phyloP scores from a whole-genome alignment of 1,284 basidiomycete species.

The Trametes pubescens region DNA sequence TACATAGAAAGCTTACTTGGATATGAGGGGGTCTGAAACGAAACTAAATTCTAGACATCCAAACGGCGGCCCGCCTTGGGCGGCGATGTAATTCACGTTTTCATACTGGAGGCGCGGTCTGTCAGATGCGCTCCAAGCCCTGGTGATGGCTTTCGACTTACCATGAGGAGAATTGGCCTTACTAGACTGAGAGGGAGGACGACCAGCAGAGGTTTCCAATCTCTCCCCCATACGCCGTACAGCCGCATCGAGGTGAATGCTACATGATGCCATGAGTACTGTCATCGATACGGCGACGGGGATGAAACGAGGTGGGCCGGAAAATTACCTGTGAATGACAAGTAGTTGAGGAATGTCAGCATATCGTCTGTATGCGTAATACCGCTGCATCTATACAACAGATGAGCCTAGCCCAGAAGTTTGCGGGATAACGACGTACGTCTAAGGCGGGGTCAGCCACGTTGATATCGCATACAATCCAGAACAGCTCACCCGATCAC shows the following conservation, averaged over 20 bases:
- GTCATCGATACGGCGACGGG: too few species aligned
- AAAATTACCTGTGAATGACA: slow-evolving; percentile 12
- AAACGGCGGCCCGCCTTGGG: slow-evolving; percentile 7
- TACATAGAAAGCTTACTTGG: not conserved
- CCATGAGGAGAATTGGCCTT: slow-evolving; percentile 13
- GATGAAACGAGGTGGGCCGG: not conserved
- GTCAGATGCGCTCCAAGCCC: not conserved
- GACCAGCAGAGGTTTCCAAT: slow-evolving; percentile 23
- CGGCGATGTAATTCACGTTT: not conserved
- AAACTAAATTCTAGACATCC: slow-evolving; percentile 4
- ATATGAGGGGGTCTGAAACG: not conserved
- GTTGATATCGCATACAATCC: too few species aligned
- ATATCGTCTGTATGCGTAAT: slow-evolving; percentile 17
- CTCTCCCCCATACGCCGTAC: slow-evolving; percentile 22
- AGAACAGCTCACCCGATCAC: slow-evolving; percentile 8
- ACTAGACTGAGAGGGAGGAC: slow-evolving; percentile 20
- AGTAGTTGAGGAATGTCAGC: slow-evolving; percentile 15
- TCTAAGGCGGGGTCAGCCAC: not conserved
- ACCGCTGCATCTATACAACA: slow-evolving; percentile 5
- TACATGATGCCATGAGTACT: not conserved
- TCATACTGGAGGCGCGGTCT: slow-evolving; percentile 6
- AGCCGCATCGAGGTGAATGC: slow-evolving; percentile 23
- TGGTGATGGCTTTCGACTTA: not conserved
- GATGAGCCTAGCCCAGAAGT: not conserved
- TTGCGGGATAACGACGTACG: not conserved